Percentiles rank a stretch among this genome's conserved stretches.
Evolutionary conservation across 352 stramenopile species (phyloP).

Genomic region (Pythium catenulatum): DNA sequence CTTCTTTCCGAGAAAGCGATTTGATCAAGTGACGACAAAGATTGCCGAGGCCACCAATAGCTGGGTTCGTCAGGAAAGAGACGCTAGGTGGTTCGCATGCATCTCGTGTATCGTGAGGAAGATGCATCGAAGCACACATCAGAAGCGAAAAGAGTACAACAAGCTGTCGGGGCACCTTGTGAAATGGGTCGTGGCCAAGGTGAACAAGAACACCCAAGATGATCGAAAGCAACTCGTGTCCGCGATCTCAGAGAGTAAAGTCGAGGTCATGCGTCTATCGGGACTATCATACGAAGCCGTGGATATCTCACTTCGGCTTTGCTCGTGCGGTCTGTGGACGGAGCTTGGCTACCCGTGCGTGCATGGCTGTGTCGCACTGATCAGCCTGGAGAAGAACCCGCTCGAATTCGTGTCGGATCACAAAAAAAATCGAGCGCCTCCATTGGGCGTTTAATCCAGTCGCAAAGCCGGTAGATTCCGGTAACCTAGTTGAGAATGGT

Average conservation of each 20-base stretch:
- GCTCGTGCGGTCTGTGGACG: not conserved
- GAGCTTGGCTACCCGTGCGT: constrained; percentile 8
- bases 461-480: not conserved
- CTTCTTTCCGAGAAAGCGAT: not conserved
- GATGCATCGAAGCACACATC: not conserved
- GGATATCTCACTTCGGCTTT: not conserved
- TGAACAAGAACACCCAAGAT: not conserved
- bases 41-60: constrained; percentile 3
- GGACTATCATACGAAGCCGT: not conserved
- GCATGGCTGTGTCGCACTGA: not conserved
- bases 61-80: not conserved
- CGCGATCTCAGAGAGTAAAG: not conserved
- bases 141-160: not conserved
- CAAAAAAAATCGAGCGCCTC: not conserved
- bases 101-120: not conserved
- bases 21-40: not conserved
- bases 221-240: not conserved
- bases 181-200: not conserved
- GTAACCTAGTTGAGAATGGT: not conserved
- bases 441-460: not conserved
- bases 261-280: not conserved
- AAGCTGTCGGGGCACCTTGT: not conserved
- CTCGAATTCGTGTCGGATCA: not conserved
- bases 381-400: not conserved
- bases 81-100: constrained; percentile 6